Base-by-base conservation (phyloP, 2,329 filamentous ascomycete species). In the Helminthosporium solani region DNA sequence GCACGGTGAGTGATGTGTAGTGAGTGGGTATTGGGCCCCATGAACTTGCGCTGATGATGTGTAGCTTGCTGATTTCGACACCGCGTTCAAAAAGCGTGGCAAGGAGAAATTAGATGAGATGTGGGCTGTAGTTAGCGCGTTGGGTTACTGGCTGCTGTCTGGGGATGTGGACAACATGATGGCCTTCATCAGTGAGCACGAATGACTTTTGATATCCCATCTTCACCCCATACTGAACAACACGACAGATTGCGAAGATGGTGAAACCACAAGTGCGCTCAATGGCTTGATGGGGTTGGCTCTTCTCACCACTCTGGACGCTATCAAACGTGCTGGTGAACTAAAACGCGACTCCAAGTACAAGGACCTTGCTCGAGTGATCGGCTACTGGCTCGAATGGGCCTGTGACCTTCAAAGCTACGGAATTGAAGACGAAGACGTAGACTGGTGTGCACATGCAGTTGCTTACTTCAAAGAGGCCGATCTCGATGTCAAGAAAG, bases 11-110 rank as follows among this genome's bases (percentile, higher is more conserved):
- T 42, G 16, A 23, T 44, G 3, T 23, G 40, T 6, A 9, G n/a
- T 3, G 33, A 40, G 8, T 44, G 45, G 27, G 40, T 40, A 12
- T 47, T 34, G 35, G 54, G 23, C 5, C 23, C n/a, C n/a, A n/a
- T n/a, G n/a, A n/a, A n/a, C n/a, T n/a, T 25, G 23, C 23, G 56
- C 42, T 53, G 50, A 33, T 33, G 5, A 33, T 33, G 12, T 16
- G 30, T 25, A 59, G 54, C 36, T 59, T 37, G 21, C 50, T 4
- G 56, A 53, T 11, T 58, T 59, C 9, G 38, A 57, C 25, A 36
- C 46, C 20, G 49, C 31, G n/a, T 47, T 55, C 35, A 44, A 23
- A 2, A 44, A 47, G 15, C 42, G 43, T 11, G 34, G n/a, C 2
- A 23, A 38, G 3, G 39, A 21, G 7, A 41, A 46, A 19, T n/a